These are phyloP conservation scores for Hypoxylon sp. DNA, from an alignment of 2,329 filamentous ascomycete genomes.

Conservation along the genomic window DNA sequence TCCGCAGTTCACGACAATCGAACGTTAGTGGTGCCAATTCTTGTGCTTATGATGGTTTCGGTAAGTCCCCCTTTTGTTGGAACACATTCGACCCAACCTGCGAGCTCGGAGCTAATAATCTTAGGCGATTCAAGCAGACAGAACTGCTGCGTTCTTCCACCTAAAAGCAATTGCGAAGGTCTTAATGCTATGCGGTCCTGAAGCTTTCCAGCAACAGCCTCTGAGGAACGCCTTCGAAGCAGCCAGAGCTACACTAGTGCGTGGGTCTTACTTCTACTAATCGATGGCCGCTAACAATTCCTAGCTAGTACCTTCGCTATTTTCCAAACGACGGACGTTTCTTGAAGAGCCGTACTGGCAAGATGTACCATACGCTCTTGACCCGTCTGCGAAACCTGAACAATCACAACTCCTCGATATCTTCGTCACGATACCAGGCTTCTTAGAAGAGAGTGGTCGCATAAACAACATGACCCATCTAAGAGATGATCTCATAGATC, in stretches of 20 bases:
- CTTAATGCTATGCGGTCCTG: conserved; percentile 37
- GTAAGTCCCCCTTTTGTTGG: conserved; percentile 22
- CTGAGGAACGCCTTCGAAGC: conserved; percentile 43
- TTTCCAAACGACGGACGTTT: conserved; percentile 38
- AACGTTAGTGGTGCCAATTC: conserved; percentile 37
- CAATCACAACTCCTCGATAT: conserved; percentile 43
- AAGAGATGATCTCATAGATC: conserved; percentile 14
- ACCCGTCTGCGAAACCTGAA: conserved; percentile 33
- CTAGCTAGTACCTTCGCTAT: conserved; percentile 40
- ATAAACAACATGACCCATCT: conserved; percentile 14
- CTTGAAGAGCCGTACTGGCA: conserved; percentile 41
- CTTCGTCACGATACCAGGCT: conserved; percentile 40
- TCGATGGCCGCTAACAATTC: conserved; percentile 8
- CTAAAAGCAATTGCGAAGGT: conserved; percentile 38
- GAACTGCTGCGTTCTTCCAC: conserved; percentile 35
- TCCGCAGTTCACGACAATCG: conserved; percentile 21
- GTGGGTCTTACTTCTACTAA: not conserved
- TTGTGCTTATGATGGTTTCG: conserved; percentile 43
- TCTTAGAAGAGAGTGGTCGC: conserved; percentile 33
- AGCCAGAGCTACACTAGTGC: conserved; percentile 42
- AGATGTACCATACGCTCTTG: conserved; percentile 37
- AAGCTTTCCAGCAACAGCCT: conserved; percentile 41
- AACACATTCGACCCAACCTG: not conserved
- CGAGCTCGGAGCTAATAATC: conserved; percentile 2
- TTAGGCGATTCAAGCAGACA: conserved; percentile 41